These are phyloP conservation scores for Plasmodium billcollinsi DNA, from an alignment of 169 alveolate species.

Conservation along the genomic window DNA sequence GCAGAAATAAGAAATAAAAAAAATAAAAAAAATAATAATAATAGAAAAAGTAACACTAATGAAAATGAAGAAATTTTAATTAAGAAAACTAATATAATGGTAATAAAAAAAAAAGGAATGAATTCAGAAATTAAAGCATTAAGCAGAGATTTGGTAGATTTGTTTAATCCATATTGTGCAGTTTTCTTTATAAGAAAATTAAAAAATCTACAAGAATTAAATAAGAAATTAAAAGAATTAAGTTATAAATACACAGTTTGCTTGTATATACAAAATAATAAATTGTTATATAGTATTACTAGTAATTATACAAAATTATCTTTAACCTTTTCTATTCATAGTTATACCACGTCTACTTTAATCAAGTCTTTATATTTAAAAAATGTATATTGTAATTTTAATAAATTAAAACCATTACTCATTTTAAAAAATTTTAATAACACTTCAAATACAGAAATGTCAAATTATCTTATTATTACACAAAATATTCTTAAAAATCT, in stretches of 20 bases:
- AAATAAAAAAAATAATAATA: background rate
- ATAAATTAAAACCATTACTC: slow-evolving; percentile 70
- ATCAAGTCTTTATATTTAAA: slow-evolving; percentile 20
- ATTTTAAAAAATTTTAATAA: slow-evolving; percentile 73
- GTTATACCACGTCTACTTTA: slow-evolving; percentile 33
- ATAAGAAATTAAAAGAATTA: slow-evolving; percentile 66
- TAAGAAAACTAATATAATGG: slow-evolving; percentile 57
- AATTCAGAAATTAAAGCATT: slow-evolving; percentile 31
- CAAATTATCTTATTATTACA: slow-evolving; percentile 52
- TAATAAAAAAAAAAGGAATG: slow-evolving; percentile 56
- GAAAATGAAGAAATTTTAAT: slow-evolving; percentile 36
- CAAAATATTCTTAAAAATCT: slow-evolving; percentile 66
- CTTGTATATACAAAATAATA: slow-evolving; percentile 28
- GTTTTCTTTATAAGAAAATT: slow-evolving; percentile 30
- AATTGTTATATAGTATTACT: slow-evolving; percentile 40
- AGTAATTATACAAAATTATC: slow-evolving; percentile 66
- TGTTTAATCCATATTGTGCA: slow-evolving; percentile 52
- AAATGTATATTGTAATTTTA: slow-evolving; percentile 12
- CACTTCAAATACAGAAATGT: slow-evolving; percentile 35
- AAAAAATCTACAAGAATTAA: slow-evolving; percentile 31
- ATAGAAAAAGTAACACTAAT: slow-evolving; percentile 1
- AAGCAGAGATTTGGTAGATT: slow-evolving; percentile 26
- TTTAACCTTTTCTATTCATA: slow-evolving; percentile 48
- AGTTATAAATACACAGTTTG: slow-evolving; percentile 49
- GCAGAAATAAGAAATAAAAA: background rate